Evolutionary conservation across 2,329 filamentous ascomycete species (phyloP).

Genomic region (Rhinocladiella similis): DNA sequence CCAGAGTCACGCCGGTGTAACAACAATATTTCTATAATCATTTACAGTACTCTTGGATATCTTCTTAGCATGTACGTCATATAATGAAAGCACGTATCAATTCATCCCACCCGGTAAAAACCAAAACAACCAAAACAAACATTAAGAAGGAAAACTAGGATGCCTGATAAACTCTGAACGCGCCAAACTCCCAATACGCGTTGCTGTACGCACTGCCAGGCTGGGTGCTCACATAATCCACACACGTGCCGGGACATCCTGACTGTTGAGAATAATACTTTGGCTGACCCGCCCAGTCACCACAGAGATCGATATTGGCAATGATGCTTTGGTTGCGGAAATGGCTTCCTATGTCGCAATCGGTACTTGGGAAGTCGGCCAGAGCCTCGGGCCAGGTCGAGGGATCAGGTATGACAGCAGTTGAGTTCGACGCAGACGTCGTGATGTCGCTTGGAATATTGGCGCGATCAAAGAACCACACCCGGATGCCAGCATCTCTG

Average conservation of each 20-base stretch:
- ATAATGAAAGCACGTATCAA: no score
- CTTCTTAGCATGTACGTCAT: no score
- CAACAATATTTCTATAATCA: background rate
- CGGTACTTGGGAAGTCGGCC: conserved; percentile 58
- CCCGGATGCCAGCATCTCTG: conserved; percentile 67
- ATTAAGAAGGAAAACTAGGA: conserved; percentile 29
- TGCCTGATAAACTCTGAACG: conserved; percentile 60
- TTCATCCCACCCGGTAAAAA: no score
- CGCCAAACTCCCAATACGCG: conserved; percentile 74
- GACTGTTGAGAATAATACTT: conserved; percentile 58
- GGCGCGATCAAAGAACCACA: conserved; percentile 60
- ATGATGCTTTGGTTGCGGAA: conserved; percentile 68
- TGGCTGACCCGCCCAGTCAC: conserved; percentile 48
- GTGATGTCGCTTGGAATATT: conserved; percentile 47
- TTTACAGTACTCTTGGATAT: no score
- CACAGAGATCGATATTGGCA: conserved; percentile 66
- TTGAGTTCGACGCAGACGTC: conserved; percentile 28
- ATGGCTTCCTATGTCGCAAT: conserved; percentile 59
- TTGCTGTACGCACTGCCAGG: conserved; percentile 63
- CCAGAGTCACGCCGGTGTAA: no score
- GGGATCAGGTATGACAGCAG: conserved; percentile 44
- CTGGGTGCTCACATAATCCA: conserved; percentile 67
- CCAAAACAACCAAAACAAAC: no score
- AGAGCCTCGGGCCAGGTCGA: conserved; percentile 47
- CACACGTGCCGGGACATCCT: conserved; percentile 55